These are phyloP conservation scores for Phaeotremella fagi DNA, from an alignment of 768 basidiomycete species.

Conservation along the genomic window DNA sequence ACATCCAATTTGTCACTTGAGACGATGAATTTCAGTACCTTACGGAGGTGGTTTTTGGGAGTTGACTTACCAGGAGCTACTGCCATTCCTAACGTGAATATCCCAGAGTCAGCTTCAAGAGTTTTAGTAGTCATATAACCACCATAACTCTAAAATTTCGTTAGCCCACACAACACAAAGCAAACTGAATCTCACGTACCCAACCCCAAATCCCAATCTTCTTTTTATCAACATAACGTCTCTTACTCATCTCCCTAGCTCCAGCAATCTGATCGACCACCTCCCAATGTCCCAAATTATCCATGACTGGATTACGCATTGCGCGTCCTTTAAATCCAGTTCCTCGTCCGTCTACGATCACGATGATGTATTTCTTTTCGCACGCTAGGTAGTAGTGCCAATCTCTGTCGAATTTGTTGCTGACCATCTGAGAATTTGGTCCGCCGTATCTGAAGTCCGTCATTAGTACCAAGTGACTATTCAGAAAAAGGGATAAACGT, in stretches of 20 bases:
- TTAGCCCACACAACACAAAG: background rate
- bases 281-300: constrained; percentile 83
- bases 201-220: constrained; percentile 97
- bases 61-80: constrained; percentile 36
- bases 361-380: constrained; percentile 74
- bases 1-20: constrained; percentile 45
- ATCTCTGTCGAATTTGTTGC: constrained; percentile 62
- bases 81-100: constrained; percentile 75
- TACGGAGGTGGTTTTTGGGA: background rate
- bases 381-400: constrained; percentile 87
- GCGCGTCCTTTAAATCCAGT: constrained; percentile 85
- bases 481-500: constrained; percentile 16
- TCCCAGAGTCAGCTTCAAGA: constrained; percentile 78
- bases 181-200: constrained; percentile 68
- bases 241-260: constrained; percentile 79
- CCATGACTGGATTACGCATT: constrained; percentile 80
- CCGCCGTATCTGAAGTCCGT: constrained; percentile 69
- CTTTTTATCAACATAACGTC: constrained; percentile 78
- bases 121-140: constrained; percentile 95
- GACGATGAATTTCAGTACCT: background rate
- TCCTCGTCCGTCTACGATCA: constrained; percentile 85
- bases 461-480: constrained; percentile 4
- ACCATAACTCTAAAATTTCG: constrained; percentile 71
- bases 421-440: constrained; percentile 74
- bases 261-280: constrained; percentile 83